Conservation (phyloP, 1,284 basidiomycete species). For the Moesziomyces sp. region DNA sequence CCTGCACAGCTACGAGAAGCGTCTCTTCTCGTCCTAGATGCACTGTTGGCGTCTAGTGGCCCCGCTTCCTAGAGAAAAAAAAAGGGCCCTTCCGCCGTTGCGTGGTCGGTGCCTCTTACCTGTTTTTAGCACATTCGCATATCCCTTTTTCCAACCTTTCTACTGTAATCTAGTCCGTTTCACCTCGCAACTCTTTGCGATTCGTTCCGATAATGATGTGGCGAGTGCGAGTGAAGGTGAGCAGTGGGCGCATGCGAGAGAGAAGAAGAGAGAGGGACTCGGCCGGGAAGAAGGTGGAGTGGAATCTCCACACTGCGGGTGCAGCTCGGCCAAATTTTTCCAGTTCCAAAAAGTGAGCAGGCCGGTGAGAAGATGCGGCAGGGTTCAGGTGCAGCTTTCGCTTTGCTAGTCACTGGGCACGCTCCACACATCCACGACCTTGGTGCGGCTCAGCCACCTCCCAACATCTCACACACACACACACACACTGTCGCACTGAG, state of each 20-base stretch:
- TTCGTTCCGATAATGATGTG: not conserved
- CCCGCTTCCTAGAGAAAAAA: no score
- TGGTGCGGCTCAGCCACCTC: no score
- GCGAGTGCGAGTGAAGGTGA: no score
- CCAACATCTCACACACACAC: no score
- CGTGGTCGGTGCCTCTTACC: not conserved
- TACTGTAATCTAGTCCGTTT: constrained; percentile 16
- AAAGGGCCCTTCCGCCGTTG: no score
- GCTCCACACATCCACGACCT: no score
- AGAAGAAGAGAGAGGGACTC: not conserved
- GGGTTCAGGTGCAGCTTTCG: no score
- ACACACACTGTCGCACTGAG: not conserved
- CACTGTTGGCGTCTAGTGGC: not conserved
- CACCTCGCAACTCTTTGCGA: not conserved
- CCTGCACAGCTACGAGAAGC: constrained; percentile 73
- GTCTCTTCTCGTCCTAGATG: constrained; percentile 70
- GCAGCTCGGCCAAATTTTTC: constrained; percentile 2
- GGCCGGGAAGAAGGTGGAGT: not conserved
- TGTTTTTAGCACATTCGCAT: not conserved
- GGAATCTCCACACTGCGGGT: not conserved
- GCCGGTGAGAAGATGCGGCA: not conserved
- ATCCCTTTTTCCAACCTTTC: constrained; percentile 1
- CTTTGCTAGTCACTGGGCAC: no score
- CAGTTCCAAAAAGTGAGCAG: not conserved
- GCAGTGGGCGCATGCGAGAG: not conserved